phyloP scores from a whole-genome alignment of 768 basidiomycete species.

The Agaricus subrufescens region DNA sequence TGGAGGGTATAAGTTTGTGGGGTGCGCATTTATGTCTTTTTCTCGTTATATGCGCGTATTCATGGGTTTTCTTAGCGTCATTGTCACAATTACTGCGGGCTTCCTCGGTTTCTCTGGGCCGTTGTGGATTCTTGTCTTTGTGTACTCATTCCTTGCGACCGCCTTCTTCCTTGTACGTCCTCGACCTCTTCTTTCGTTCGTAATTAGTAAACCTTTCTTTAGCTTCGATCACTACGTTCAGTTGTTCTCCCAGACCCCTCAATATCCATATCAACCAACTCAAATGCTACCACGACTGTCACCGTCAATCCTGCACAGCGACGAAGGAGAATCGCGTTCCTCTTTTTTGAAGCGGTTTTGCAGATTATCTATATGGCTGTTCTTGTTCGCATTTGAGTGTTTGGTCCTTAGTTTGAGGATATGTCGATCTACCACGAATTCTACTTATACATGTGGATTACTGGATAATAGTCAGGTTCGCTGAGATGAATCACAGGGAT shows the following conservation, averaged over 20 bases:
- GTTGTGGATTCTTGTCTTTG: slow-evolving; percentile 66
- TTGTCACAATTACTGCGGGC: slow-evolving; percentile 69
- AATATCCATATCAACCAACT: slow-evolving; percentile 25
- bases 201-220: not conserved
- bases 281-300: slow-evolving; percentile 39
- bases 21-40: slow-evolving; percentile 42
- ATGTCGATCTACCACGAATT: too few relatives aligned
- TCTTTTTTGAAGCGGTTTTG: slow-evolving; percentile 78
- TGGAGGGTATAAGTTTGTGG: slow-evolving; percentile 97
- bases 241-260: slow-evolving; percentile 84
- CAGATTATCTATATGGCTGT: slow-evolving; percentile 87
- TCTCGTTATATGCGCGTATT: not conserved
- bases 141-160: slow-evolving; percentile 85
- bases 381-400: slow-evolving; percentile 49
- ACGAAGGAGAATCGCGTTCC: slow-evolving; percentile 80
- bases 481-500: too few relatives aligned
- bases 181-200: not conserved
- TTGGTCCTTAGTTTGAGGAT: too few relatives aligned
- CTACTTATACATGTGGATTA: too few relatives aligned
- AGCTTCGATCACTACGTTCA: slow-evolving; percentile 92
- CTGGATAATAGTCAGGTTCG: too few relatives aligned
- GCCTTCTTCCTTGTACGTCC: slow-evolving; percentile 85
- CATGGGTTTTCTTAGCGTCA: slow-evolving; percentile 57
- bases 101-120: slow-evolving; percentile 60
- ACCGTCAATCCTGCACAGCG: slow-evolving; percentile 78